Evolutionary conservation across 805 yeast species (phyloP).

Genomic region (Tetrapisispora namnaoensis): DNA sequence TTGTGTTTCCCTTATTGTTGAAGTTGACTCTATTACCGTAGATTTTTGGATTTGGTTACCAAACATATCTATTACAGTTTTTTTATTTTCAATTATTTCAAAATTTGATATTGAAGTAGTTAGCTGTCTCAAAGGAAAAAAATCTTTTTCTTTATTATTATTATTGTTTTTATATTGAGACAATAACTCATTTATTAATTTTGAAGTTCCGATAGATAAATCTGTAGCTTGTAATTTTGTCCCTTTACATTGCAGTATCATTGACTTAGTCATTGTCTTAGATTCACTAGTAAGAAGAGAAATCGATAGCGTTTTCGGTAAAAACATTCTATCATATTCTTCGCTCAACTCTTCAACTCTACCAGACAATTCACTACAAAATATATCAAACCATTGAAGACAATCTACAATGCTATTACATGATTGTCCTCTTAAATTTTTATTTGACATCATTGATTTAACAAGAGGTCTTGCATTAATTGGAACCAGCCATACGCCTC

Average conservation of each 20-base stretch:
- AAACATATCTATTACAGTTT: slow-evolving; percentile 27
- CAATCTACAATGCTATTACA: slow-evolving; percentile 49
- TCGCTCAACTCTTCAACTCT: slow-evolving; percentile 71
- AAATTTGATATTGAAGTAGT: slow-evolving; percentile 47
- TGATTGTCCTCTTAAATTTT: slow-evolving; percentile 56
- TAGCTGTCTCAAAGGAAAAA: slow-evolving; percentile 43
- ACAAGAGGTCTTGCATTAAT: slow-evolving; percentile 50
- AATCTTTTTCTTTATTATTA: slow-evolving; percentile 8
- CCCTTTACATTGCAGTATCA: slow-evolving; percentile 9
- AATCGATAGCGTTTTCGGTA: slow-evolving; percentile 42
- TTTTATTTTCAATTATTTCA: slow-evolving; percentile 32
- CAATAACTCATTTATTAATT: slow-evolving; percentile 35
- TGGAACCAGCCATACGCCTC: slow-evolving; percentile 52
- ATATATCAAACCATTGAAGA: slow-evolving; percentile 71
- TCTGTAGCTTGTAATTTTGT: slow-evolving; percentile 14
- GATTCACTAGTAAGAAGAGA: slow-evolving; percentile 26
- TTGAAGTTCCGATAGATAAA: slow-evolving; percentile 28
- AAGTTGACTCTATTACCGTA: not conserved
- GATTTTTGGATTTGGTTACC: slow-evolving; percentile 10
- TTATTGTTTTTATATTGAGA: slow-evolving; percentile 15
- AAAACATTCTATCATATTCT: slow-evolving; percentile 27
- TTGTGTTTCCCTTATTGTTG: not conserved
- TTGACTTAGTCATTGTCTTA: slow-evolving; percentile 17
- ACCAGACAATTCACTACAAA: slow-evolving; percentile 65
- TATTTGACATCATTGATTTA: slow-evolving; percentile 83